Evolutionary conservation across 2,329 filamentous ascomycete species (phyloP), one percentile per base, ranked within the genome.

Genomic region (Aspergillus brasiliensis): DNA sequence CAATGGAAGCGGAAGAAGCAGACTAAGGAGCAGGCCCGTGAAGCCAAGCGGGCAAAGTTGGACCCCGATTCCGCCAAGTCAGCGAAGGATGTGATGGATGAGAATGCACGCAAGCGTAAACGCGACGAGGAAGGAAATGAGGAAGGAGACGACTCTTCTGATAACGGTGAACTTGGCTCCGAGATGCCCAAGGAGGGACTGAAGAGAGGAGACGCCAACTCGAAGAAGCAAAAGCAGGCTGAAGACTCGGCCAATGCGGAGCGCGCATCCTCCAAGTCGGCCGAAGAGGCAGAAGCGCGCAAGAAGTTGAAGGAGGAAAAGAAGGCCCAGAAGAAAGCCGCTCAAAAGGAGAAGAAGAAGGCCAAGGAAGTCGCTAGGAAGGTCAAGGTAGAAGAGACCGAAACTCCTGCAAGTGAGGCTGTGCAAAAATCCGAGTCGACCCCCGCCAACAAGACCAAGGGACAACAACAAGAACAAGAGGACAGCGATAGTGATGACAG

Each of bases 1-100:
- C 92, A 97, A 88, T 96, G 92, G 92, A 88, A 88, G 75, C 89
- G 89, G 73, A 96, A 95, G 80, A 98, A 98, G 82, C 93, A 98
- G 80, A 94, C 92, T 53, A 97, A 96, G 75, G 90, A 92, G 76
- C 86, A 97, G 77, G 91, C 91, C 61, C 86, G 87, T 63, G 88
- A 90, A 67, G 91, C 92, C 58, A 92, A 92, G 79, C 86, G 89
- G 73, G 91, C 90, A 61, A 98, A 97, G 80, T 84, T 98, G 42
- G 91, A 98, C 71, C 93, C 95, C 25, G 91, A 94, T 66, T 92
- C 92, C 71, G 88, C 89, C 66, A 95, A 96, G 81, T 95, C 88
- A 65, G 94, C 92, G 62, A 94, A 96, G 75, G 93, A 98, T 76
- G 87, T 97, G 62, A 89, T 96, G 86, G 92, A 96, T 67, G 93